Conservation (phyloP, 1,139 yeast species). For the Yamadazyma oceani region DNA sequence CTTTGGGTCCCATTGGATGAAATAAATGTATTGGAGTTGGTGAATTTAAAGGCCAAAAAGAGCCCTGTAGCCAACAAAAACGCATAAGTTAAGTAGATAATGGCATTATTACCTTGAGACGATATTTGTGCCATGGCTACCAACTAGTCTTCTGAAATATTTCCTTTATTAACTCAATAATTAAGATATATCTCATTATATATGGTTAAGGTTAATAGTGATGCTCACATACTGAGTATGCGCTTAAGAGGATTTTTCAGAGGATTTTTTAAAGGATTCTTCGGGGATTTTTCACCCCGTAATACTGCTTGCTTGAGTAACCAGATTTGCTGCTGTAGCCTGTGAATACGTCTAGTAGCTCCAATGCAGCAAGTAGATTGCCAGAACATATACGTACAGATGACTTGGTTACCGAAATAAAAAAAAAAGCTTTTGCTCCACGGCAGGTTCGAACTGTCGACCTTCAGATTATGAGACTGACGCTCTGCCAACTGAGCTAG, state of each 20-base stretch:
- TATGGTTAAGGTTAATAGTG: not conserved
- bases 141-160: not conserved
- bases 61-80: conserved; percentile 62
- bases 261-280: not conserved
- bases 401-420: too few species aligned
- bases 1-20: conserved; percentile 78
- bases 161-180: too few species aligned
- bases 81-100: conserved; percentile 73
- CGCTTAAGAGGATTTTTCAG: conserved; percentile 6
- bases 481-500: conserved; percentile 55
- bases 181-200: too few species aligned
- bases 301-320: too few species aligned
- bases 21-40: conserved; percentile 54
- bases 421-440: conserved; percentile 38
- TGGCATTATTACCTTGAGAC: conserved; percentile 60
- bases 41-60: conserved; percentile 54
- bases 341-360: too few species aligned
- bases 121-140: conserved; percentile 26
- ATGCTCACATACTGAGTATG: too few species aligned
- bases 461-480: conserved; percentile 45
- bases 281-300: too few species aligned
- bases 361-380: too few species aligned
- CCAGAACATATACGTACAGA: too few species aligned
- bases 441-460: conserved; percentile 59
- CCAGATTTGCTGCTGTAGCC: too few species aligned